Conservation (phyloP, 306 rosid genomes). For the Betula pendula region DNA sequence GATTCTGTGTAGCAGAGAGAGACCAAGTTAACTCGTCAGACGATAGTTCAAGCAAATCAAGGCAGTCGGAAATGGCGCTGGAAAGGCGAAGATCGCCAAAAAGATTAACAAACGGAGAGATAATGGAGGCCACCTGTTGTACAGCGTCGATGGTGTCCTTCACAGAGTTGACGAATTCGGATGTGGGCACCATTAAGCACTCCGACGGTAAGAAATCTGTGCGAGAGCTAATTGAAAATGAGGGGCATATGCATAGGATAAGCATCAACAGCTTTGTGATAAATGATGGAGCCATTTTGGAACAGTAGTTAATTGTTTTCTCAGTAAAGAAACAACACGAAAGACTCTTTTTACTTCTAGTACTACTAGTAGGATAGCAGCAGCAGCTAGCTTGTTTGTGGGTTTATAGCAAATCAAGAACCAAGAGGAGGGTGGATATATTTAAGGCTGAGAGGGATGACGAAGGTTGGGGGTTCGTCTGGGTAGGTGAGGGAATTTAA, state of each 20-base stretch:
- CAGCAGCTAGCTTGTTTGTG: background rate
- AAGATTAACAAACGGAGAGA: constrained; percentile 41
- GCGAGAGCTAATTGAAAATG: constrained; percentile 1
- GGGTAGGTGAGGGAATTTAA: constrained; percentile 70
- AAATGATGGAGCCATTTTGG: constrained; percentile 36
- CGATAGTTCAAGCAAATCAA: constrained; percentile 64
- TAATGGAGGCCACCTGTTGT: constrained; percentile 38
- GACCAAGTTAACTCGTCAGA: constrained; percentile 55
- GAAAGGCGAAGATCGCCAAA: constrained; percentile 54
- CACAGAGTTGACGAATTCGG: constrained; percentile 42
- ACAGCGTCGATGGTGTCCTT: constrained; percentile 32
- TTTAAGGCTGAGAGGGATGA: constrained; percentile 29
- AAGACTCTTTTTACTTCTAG: too few species aligned
- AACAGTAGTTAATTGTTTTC: background rate
- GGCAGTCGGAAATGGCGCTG: constrained; percentile 67
- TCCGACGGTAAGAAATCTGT: constrained; percentile 10
- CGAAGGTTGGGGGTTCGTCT: constrained; percentile 27
- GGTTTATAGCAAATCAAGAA: background rate
- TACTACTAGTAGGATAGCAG: background rate
- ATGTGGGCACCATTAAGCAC: constrained; percentile 46
- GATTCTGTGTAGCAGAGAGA: constrained; percentile 52
- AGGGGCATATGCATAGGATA: constrained; percentile 7
- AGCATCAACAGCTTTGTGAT: constrained; percentile 17
- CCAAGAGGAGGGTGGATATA: background rate
- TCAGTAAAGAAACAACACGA: background rate